These are phyloP conservation scores for Xylariaceae sp. DNA, from an alignment of 2,329 filamentous ascomycete species.

Conservation along the genomic window DNA sequence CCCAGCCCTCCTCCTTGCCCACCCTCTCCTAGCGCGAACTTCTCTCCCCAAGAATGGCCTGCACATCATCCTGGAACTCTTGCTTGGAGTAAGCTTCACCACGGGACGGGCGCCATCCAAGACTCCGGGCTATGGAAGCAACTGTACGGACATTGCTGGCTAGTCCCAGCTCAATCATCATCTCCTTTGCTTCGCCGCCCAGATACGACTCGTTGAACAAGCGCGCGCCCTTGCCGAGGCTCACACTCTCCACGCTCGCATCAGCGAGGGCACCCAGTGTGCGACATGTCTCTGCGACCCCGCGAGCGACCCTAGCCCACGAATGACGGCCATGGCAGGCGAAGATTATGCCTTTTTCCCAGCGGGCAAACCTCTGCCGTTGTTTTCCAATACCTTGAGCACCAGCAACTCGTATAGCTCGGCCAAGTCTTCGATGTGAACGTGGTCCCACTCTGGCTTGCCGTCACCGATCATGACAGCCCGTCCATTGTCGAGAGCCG, in stretches of 20 bases:
- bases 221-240: slow-evolving; percentile 18
- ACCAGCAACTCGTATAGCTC: slow-evolving; percentile 33
- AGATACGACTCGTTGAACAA: slow-evolving; percentile 13
- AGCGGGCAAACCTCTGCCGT: slow-evolving; percentile 22
- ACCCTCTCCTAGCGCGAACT: too few relatives aligned
- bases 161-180: slow-evolving; percentile 26
- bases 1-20: too few relatives aligned
- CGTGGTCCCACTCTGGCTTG: slow-evolving; percentile 33
- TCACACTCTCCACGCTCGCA: slow-evolving; percentile 17
- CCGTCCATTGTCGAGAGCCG: slow-evolving; percentile 16
- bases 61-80: too few relatives aligned
- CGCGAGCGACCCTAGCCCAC: slow-evolving; percentile 31
- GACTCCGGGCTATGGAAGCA: slow-evolving; percentile 15
- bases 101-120: slow-evolving; percentile 27
- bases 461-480: slow-evolving; percentile 29
- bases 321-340: slow-evolving; percentile 29
- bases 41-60: too few relatives aligned
- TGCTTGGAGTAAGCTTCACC: slow-evolving; percentile 17
- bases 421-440: slow-evolving; percentile 37
- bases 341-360: slow-evolving; percentile 36
- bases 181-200: slow-evolving; percentile 10
- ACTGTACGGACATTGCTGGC: slow-evolving; percentile 21
- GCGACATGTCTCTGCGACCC: slow-evolving; percentile 26
- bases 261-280: slow-evolving; percentile 24
- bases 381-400: slow-evolving; percentile 20